These are phyloP conservation scores for Epichloe baconii DNA, from an alignment of 2,329 filamentous ascomycete species.

Conservation along the genomic window DNA sequence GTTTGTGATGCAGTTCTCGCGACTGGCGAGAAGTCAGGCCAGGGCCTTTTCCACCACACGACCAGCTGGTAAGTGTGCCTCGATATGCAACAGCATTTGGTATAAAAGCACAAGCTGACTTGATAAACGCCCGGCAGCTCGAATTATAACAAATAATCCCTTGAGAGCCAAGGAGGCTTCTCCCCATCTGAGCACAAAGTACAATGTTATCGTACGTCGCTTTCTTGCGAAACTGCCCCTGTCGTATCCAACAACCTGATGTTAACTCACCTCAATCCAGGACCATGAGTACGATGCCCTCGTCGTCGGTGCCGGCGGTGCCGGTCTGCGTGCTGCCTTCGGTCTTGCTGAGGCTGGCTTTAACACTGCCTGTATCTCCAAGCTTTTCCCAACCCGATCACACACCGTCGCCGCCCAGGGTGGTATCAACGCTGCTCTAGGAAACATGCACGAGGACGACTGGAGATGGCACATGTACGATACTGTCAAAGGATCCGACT, in stretches of 20 bases:
- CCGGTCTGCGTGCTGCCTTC: conserved; percentile 71
- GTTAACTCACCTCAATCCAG: conserved; percentile 25
- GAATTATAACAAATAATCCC: conserved; percentile 74
- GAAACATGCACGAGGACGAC: conserved; percentile 96
- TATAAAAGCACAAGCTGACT: background rate
- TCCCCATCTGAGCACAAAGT: conserved; percentile 75
- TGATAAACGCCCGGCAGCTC: conserved; percentile 37
- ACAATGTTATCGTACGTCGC: conserved; percentile 74
- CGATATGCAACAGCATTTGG: background rate
- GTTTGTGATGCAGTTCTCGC: conserved; percentile 41
- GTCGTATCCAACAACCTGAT: background rate
- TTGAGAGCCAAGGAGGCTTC: conserved; percentile 89
- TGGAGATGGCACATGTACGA: conserved; percentile 99
- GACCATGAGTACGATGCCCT: conserved; percentile 98
- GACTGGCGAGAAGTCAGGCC: conserved; percentile 48
- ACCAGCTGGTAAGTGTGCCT: conserved; percentile 49
- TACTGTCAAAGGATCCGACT: conserved; percentile 94
- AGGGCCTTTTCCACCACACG: conserved; percentile 81
- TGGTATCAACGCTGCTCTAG: conserved; percentile 77
- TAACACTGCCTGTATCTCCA: conserved; percentile 79
- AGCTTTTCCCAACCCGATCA: conserved; percentile 75
- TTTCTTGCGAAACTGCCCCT: background rate
- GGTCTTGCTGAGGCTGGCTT: conserved; percentile 80
- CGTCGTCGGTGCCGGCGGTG: conserved; percentile 75
- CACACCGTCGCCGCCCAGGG: conserved; percentile 75